Conservation (phyloP, 225 moss, liverwort and hornwort genomes). For the Takakia lepidozioides region DNA sequence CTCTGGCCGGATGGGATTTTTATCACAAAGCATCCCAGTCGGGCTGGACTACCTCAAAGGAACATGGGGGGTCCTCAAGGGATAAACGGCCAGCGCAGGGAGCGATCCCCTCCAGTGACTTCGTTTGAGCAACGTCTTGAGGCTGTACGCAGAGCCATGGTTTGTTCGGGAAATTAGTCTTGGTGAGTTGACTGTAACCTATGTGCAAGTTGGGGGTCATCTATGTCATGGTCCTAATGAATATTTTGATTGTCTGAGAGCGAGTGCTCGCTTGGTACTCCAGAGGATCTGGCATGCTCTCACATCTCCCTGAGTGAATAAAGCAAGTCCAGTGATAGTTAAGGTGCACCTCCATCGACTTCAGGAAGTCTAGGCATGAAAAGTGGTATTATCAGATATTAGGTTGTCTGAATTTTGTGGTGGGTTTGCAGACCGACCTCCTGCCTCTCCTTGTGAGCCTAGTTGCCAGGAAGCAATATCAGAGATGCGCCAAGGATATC, state of each 20-base stretch:
- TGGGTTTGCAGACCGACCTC: constrained; percentile 71
- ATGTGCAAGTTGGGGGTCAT: no score
- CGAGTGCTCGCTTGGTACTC: no score
- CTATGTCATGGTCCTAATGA: no score
- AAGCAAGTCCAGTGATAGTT: no score
- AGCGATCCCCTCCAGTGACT: constrained; percentile 28
- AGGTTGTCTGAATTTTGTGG: no score
- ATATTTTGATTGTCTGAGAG: no score
- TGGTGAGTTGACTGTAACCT: constrained; percentile 12
- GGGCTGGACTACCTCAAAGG: constrained; percentile 17
- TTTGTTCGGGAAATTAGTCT: constrained; percentile 80
- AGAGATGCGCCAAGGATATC: constrained; percentile 77
- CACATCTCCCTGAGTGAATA: no score
- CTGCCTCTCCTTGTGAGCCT: constrained; percentile 68
- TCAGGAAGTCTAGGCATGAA: no score
- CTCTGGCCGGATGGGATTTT: constrained; percentile 93
- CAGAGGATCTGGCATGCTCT: no score
- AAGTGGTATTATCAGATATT: no score
- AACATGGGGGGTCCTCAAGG: constrained; percentile 24
- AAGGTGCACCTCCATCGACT: no score
- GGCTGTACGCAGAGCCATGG: constrained; percentile 72
- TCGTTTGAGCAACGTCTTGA: constrained; percentile 83
- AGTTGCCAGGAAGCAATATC: constrained; percentile 85
- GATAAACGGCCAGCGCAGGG: constrained; percentile 6
- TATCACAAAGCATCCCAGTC: constrained; percentile 53